Evolutionary conservation across 2,329 filamentous ascomycete genomes (phyloP), one percentile per base, ranked within the genome.

Genomic region (Colletotrichum zoysiae): DNA sequence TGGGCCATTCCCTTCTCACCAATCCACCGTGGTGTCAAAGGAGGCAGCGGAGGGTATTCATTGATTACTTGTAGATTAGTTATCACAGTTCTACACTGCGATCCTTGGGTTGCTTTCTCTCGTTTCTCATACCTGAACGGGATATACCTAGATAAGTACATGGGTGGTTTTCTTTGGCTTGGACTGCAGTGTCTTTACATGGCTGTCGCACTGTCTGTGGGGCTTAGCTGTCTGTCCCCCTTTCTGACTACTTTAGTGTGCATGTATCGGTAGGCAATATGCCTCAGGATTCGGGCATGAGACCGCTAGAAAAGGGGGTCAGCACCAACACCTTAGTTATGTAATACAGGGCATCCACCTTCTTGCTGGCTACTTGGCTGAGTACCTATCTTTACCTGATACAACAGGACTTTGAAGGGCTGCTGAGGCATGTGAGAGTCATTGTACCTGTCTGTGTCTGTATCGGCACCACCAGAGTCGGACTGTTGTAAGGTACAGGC

Each of bases 371-470:
- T 53, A 16, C 18, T 35, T 55, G 30, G 51, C 30, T 26, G n/a
- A 26, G 48, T 50, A 50, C 12, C 46, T 23, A 50, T 23, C 46
- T 23, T 8, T 16, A 51, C 48, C 23, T 51, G 48, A 26, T 42
- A 42, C 5, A 26, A 35, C 11, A 8, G 14, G 48, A 23, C 23
- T 53, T 18, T 53, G 14, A 5, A 30, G 26, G 5, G 26, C 26
- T 53, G 50, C 26, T 53, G 50, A 33, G 26, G 50, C 50, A 57
- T 40, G 35, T 57, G 55, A 35, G 55, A 35, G 55, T 35, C 33
- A 38, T n/a, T 51, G 50, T 30, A 51, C 50, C 6, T 12, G 33
- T 23, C 33, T 38, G 20, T 16, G 40, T 14, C n/a, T 38, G 20
- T 16, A 57, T 14, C 14, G 12, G 33, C 35, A 57, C 33, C n/a